phyloP scores from a whole-genome alignment of 106 monocot species.

The Chionographis japonica region DNA sequence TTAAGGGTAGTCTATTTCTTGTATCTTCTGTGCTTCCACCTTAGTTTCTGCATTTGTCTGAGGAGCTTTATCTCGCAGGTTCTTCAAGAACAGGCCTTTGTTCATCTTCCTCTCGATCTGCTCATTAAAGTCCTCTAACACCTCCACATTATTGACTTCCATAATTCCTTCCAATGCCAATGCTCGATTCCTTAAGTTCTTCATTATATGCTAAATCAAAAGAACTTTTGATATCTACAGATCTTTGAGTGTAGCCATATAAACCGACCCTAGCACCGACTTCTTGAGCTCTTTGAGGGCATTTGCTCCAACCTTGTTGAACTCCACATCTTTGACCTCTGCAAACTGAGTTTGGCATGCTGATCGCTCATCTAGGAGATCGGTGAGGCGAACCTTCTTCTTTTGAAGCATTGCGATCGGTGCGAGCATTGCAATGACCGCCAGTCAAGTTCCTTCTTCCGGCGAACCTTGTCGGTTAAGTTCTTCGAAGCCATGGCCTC shows the following conservation, averaged over 20 bases:
- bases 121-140: constrained; percentile 73
- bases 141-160: constrained; percentile 49
- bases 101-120: constrained; percentile 60
- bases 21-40: constrained; percentile 38
- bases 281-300: constrained; percentile 80
- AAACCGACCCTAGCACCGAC: constrained; percentile 51
- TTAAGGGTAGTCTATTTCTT: too few species aligned
- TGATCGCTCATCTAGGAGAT: constrained; percentile 69
- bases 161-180: constrained; percentile 60
- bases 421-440: constrained; percentile 59
- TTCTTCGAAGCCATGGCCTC: too few species aligned
- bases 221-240: not conserved
- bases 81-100: constrained; percentile 90
- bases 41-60: constrained; percentile 13
- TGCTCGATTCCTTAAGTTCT: constrained; percentile 53
- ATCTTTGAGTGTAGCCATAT: not conserved
- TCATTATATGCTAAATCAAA: constrained; percentile 60
- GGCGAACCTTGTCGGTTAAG: too few species aligned
- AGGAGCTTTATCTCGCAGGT: constrained; percentile 35
- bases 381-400: constrained; percentile 73
- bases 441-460: not conserved
- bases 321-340: constrained; percentile 63
- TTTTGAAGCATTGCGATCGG: constrained; percentile 77
- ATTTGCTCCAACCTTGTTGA: constrained; percentile 65
- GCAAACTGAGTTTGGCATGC: constrained; percentile 69